A percentile compares a stretch with the other conserved stretches of the same genome.
These are phyloP conservation scores for Gardenia jasminoides DNA, from an alignment of 257 asterid species.

Conservation along the genomic window DNA sequence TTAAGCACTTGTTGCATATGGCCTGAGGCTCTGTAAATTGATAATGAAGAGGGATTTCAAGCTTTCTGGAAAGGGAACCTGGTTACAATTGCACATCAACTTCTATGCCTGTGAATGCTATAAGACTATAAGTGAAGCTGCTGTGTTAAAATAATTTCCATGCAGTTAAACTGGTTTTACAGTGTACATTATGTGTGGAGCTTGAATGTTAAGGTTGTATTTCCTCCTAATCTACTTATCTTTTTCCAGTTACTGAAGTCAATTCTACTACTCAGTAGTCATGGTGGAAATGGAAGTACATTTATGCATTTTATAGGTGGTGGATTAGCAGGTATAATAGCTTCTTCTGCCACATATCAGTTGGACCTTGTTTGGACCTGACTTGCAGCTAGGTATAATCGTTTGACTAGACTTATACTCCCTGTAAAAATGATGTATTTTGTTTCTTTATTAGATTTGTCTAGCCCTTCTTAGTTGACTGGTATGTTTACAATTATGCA, in stretches of 20 bases:
- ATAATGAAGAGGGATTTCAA: slow-evolving; percentile 84
- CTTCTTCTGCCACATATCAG: slow-evolving; percentile 89
- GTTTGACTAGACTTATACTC: background rate
- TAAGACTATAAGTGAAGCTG: slow-evolving; percentile 53
- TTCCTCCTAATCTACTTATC: slow-evolving; percentile 3
- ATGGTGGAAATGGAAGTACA: slow-evolving; percentile 35
- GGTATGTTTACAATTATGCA: slow-evolving; percentile 27
- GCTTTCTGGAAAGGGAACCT: slow-evolving; percentile 98
- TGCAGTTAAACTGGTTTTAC: background rate
- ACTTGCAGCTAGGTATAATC: slow-evolving; percentile 82
- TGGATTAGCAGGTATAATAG: slow-evolving; percentile 86
- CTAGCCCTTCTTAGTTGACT: slow-evolving; percentile 8
- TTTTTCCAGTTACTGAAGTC: slow-evolving; percentile 60
- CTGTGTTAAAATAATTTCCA: background rate
- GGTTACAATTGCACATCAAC: slow-evolving; percentile 85
- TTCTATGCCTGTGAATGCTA: slow-evolving; percentile 80
- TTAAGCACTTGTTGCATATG: slow-evolving; percentile 72
- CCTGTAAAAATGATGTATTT: background rate
- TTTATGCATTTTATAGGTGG: slow-evolving; percentile 81
- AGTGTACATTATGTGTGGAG: background rate
- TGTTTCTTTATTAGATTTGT: background rate
- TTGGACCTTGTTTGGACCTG: slow-evolving; percentile 92
- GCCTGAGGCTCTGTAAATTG: slow-evolving; percentile 68
- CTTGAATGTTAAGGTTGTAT: background rate
- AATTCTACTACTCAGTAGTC: slow-evolving; percentile 53